phyloP scores from a whole-genome alignment of 225 moss, liverwort and hornwort genomes.

The Antitrichia curtipendula region DNA sequence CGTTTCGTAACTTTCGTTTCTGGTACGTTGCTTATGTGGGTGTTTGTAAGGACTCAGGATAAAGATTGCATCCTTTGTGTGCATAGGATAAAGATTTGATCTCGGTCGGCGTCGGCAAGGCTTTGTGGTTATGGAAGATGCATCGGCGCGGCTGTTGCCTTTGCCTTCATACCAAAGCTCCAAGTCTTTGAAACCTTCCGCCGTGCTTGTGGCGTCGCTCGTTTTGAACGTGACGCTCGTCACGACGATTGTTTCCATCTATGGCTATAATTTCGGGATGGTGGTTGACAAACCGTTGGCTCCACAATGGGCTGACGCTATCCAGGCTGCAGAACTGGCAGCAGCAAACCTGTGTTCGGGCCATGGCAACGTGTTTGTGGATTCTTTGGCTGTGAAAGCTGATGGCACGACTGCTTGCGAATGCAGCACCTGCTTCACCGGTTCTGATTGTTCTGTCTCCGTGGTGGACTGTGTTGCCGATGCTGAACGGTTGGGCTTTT shows the following conservation, averaged over 20 bases:
- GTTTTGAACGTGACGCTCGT: not conserved
- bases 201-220: not conserved
- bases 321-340: conserved; percentile 35
- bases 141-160: conserved; percentile 4
- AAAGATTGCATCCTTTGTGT: not conserved
- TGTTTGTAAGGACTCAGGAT: not conserved
- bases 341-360: conserved; percentile 40
- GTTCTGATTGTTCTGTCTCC: conserved; percentile 31
- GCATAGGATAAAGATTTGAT: not conserved
- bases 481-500: conserved; percentile 9
- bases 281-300: not conserved
- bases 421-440: conserved; percentile 44
- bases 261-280: not conserved
- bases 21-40: not conserved
- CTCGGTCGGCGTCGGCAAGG: not conserved
- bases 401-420: conserved; percentile 40
- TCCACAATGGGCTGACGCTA: conserved; percentile 32
- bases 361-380: conserved; percentile 46
- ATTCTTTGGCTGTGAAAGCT: conserved; percentile 4
- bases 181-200: not conserved
- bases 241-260: not conserved
- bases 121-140: not conserved
- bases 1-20: not conserved
- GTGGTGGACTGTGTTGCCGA: conserved; percentile 19
- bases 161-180: not conserved